phyloP scores from a whole-genome alignment of 2,329 filamentous ascomycete species.

The Aspergillus viridinutans region DNA sequence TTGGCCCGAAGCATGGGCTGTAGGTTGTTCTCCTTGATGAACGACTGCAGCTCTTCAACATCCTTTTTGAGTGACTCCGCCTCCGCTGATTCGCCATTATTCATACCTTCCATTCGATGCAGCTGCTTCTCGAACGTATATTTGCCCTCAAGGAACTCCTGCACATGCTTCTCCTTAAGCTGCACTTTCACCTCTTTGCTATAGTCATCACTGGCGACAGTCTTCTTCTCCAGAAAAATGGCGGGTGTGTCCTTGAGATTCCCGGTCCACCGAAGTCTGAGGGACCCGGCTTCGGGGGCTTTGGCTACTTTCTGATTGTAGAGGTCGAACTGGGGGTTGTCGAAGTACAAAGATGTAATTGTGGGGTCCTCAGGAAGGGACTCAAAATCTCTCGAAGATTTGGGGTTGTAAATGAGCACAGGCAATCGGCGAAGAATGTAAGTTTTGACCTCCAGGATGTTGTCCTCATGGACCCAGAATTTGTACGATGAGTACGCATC shows the following conservation, averaged over 20 bases:
- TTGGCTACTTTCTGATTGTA: conserved; percentile 82
- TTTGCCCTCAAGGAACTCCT: conserved; percentile 77
- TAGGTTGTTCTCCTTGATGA: conserved; percentile 71
- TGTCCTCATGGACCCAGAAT: conserved; percentile 96
- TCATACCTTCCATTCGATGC: conserved; percentile 74
- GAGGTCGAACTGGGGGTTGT: conserved; percentile 78
- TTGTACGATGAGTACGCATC: conserved; percentile 83
- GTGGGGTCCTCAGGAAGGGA: conserved; percentile 74
- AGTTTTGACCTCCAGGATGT: conserved; percentile 95
- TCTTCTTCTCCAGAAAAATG: conserved; percentile 86
- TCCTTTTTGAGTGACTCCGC: conserved; percentile 67
- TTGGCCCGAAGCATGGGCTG: conserved; percentile 86
- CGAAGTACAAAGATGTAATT: conserved; percentile 94
- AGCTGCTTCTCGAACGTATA: conserved; percentile 91
- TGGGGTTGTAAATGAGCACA: conserved; percentile 87
- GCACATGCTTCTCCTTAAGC: conserved; percentile 92
- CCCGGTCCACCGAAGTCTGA: conserved; percentile 89
- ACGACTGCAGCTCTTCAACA: conserved; percentile 72
- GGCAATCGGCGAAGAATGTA: conserved; percentile 87
- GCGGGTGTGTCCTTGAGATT: conserved; percentile 74
- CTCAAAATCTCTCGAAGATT: conserved; percentile 75
- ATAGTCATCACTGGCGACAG: conserved; percentile 67
- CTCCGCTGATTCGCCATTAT: conserved; percentile 62
- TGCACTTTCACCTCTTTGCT: conserved; percentile 76
- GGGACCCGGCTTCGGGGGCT: conserved; percentile 69